Evolutionary conservation across 2,329 filamentous ascomycete species (phyloP).

Genomic region (Microascus cirrosus): DNA sequence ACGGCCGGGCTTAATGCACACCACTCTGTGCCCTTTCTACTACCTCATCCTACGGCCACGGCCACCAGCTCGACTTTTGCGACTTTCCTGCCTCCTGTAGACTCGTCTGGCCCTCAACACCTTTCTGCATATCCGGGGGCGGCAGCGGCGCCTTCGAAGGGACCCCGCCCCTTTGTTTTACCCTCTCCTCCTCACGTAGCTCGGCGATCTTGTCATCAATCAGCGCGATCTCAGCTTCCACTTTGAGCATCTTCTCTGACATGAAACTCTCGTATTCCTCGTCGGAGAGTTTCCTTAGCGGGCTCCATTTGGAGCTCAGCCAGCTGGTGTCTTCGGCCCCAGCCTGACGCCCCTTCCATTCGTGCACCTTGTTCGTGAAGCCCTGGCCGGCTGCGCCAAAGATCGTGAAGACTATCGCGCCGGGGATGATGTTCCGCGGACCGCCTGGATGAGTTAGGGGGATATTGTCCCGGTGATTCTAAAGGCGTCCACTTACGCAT

Average conservation of each 20-base stretch:
- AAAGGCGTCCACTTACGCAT: slow-evolving; percentile 29
- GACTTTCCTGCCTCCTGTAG: not conserved
- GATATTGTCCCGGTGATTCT: not conserved
- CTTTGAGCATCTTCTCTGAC: slow-evolving; percentile 55
- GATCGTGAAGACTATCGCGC: slow-evolving; percentile 34
- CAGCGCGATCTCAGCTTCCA: slow-evolving; percentile 68
- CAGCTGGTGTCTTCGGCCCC: slow-evolving; percentile 13
- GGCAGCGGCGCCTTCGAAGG: not conserved
- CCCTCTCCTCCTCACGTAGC: slow-evolving; percentile 11
- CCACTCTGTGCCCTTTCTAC: not conserved
- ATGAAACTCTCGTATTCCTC: slow-evolving; percentile 63
- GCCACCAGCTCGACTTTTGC: not conserved
- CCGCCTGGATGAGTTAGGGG: slow-evolving; percentile 26
- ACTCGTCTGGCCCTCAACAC: not conserved
- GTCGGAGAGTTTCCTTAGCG: slow-evolving; percentile 58
- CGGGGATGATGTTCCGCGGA: slow-evolving; percentile 39
- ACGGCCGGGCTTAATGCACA: not conserved
- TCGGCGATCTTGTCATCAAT: slow-evolving; percentile 62
- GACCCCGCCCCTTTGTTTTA: not conserved
- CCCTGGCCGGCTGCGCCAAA: slow-evolving; percentile 27
- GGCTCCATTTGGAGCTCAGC: slow-evolving; percentile 57
- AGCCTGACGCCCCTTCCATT: slow-evolving; percentile 23
- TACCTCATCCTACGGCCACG: not conserved
- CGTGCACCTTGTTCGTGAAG: slow-evolving; percentile 19
- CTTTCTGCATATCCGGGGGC: not conserved